Evolutionary conservation across 805 yeast genomes (phyloP), one percentile per base, ranked within the genome.

Genomic region (Suhomyces pyralidae): DNA sequence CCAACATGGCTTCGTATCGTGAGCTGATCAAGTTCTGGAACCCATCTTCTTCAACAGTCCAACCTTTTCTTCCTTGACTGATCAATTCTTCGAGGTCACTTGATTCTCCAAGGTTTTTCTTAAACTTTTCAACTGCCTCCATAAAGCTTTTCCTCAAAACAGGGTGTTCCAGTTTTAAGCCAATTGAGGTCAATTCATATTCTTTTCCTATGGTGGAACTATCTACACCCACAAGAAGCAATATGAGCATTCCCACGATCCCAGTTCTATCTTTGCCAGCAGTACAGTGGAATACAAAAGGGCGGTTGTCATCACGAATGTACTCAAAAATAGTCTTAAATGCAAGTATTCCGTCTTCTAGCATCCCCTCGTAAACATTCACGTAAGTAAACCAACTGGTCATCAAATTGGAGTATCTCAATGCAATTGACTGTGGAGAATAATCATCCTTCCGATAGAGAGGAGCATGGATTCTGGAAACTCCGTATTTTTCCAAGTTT

Each of bases 181-280:
- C 96, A 45, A 79, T 64, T 0, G 85, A 75, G 0, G 96, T 87
- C 60, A 90, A 69, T 63, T 86, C 94, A 61, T 88, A 90, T 62
- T 90, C 97, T 57, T 83, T 79, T 1, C 90, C 83, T 38, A 89
- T 76, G 1, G 83, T 81, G 57, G 81, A 81, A 10, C 77, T 74
- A 54, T 86, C 90, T 3, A 89, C 88, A 0, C 88, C 92, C 5
- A 81, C 69, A 7, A 88, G 64, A 17, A 82, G 69, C 45, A 89
- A 72, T 5, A 89, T 71, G 55, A 90, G 65, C 83, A 90, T 87
- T 2, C 85, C 80, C 57, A 87, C 64, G 12, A 88, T 76, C 0
- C 96, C 96, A 0, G 96, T 89, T 44, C 96, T 78, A 64, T 90
- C 96, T 65, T 89, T 90, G 2, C 96, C 96, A 1, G 93, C 93